Evolutionary conservation across 306 rosid species (phyloP), one percentile per base, ranked within the genome.

Genomic region (Sicyos edulis): DNA sequence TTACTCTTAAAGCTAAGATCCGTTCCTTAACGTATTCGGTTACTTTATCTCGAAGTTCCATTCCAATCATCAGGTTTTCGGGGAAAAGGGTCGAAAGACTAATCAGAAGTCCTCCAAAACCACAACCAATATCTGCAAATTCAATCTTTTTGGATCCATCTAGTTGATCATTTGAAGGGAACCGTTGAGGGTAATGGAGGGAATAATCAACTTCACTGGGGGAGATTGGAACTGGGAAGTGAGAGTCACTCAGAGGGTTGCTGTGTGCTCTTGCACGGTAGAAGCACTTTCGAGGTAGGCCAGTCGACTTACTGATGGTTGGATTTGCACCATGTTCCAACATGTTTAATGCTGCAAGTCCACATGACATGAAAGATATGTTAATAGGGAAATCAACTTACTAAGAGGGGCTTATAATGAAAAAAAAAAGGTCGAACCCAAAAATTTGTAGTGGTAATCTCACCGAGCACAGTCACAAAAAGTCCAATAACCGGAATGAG

Each of bases 41-140:
- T 67, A 93, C 96, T 81, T 91, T 93, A 71, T 93, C 99, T 76
- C 95, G 76, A 49, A 93, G 97, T 81, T 93, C 99, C 97, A 93
- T 93, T 58, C 99, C 99, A 65, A 88, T 86, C 96, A 93, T 93
- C 80, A 91, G 76, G 58, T 85, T 86, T 69, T 87, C 87, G 0
- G 97, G 99, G 84, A 90, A 90, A 70, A 93, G 80, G 44, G 91
- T 87, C 12, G 99, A 79, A 54, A 93, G 96, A 75, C 96, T 86
- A 64, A 93, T 88, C 54, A 93, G 82, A 78, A 90, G 91, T 52
- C 99, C 99, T 11, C 97, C 99, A 79, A 93, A 91, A 79, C 97
- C 97, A 70, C 99, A 93, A 52, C 97, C 99, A 78, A 93, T 84
- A 80, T 93, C 99, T 52, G 97, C 97, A 86, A 93, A 93, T 81